Evolutionary conservation across 192 early-diverging fungal genomes (phyloP).

Genomic region (Linnemannia exigua): DNA sequence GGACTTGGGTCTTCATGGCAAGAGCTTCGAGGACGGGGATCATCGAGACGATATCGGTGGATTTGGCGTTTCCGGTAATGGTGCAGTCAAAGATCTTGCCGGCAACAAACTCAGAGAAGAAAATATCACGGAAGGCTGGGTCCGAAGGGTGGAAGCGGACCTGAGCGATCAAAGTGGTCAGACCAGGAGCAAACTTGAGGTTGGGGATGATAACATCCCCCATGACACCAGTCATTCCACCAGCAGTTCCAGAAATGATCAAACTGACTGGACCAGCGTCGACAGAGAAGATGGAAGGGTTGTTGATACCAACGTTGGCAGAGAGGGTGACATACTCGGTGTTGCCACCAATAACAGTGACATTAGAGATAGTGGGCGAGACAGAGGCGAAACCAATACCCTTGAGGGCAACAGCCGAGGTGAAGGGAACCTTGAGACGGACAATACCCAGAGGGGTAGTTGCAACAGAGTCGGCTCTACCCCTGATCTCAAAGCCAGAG

Average conservation of each 20-base stretch:
- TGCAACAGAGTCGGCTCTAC: constrained; percentile 38
- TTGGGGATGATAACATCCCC: constrained; percentile 36
- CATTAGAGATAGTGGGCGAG: constrained; percentile 38
- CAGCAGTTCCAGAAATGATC: constrained; percentile 29
- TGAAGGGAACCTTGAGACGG: constrained; percentile 46
- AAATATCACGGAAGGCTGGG: constrained; percentile 32
- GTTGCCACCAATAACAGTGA: constrained; percentile 27
- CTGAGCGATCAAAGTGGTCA: constrained; percentile 13
- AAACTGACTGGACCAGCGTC: constrained; percentile 43
- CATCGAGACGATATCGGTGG: constrained; percentile 30
- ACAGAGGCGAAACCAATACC: constrained; percentile 37
- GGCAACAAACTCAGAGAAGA: constrained; percentile 39
- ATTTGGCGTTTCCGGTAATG: constrained; percentile 23
- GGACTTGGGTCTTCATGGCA: constrained; percentile 31
- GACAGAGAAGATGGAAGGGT: constrained; percentile 46
- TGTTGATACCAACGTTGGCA: constrained; percentile 41
- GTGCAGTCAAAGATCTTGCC: constrained; percentile 39
- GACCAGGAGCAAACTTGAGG: constrained; percentile 34
- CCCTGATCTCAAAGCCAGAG: constrained; percentile 45
- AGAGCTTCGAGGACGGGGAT: constrained; percentile 14
- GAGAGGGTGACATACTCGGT: constrained; percentile 30
- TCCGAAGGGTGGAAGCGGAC: constrained; percentile 33
- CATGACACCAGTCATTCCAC: constrained; percentile 32
- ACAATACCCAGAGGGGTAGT: constrained; percentile 39
- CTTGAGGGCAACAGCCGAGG: constrained; percentile 31